phyloP scores from a whole-genome alignment of 192 early-diverging fungal species.

The Gaertneriomyces sp. region DNA sequence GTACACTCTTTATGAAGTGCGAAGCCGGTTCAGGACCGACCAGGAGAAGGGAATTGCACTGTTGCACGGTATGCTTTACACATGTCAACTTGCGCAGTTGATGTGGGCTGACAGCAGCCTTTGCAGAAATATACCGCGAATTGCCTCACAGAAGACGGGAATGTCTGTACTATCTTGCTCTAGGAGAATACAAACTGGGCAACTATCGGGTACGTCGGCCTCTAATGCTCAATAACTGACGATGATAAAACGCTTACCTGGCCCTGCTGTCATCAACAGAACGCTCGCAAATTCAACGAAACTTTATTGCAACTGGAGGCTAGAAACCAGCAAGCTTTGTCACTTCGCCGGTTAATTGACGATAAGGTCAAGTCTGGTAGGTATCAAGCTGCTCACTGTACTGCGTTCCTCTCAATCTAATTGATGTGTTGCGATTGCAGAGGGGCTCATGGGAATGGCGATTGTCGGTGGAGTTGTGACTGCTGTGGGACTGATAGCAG shows the following conservation, averaged over 20 bases:
- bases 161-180: conserved; percentile 90
- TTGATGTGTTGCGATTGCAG: conserved; percentile 34
- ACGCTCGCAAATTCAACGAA: conserved; percentile 77
- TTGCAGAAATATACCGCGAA: conserved; percentile 80
- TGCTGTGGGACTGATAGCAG: conserved; percentile 47
- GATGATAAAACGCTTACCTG: background rate
- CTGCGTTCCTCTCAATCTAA: background rate
- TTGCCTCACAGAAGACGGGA: conserved; percentile 80
- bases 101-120: background rate
- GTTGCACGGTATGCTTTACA: conserved; percentile 54
- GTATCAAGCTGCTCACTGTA: background rate
- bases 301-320: conserved; percentile 81
- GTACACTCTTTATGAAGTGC: conserved; percentile 6
- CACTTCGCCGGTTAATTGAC: conserved; percentile 73
- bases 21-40: conserved; percentile 58
- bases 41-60: conserved; percentile 76
- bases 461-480: conserved; percentile 77
- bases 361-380: conserved; percentile 70
- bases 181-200: conserved; percentile 89
- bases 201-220: conserved; percentile 60
- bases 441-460: conserved; percentile 86
- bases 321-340: conserved; percentile 73
- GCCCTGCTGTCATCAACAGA: conserved; percentile 1
- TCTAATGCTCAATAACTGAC: background rate
- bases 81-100: background rate